Evolutionary conservation across 164 flowering plant species (phyloP).

Genomic region (Sedum album): DNA sequence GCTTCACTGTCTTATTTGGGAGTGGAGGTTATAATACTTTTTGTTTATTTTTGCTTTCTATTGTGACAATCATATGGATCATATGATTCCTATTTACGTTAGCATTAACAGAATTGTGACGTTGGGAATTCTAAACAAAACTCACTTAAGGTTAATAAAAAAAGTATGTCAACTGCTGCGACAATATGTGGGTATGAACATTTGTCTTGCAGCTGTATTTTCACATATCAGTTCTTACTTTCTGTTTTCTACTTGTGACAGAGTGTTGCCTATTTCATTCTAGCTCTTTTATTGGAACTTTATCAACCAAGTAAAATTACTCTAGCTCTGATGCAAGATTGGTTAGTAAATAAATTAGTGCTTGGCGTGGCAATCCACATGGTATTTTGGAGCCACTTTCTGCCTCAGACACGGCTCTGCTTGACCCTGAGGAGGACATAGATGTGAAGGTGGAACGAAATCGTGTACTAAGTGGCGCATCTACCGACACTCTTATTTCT

Average conservation of each 20-base stretch:
- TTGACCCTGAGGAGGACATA: conserved; percentile 57
- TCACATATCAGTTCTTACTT: conserved; percentile 8
- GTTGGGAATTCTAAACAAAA: background rate
- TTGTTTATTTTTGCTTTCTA: background rate
- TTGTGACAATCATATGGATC: background rate
- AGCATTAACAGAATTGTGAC: background rate
- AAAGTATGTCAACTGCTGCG: background rate
- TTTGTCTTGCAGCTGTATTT: conserved; percentile 5
- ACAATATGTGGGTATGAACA: background rate
- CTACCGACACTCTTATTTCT: conserved; percentile 54
- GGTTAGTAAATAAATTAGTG: conserved; percentile 27
- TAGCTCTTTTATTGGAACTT: conserved; percentile 68
- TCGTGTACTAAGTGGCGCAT: conserved; percentile 77
- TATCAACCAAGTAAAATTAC: conserved; percentile 42
- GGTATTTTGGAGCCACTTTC: conserved; percentile 55
- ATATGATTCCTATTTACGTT: background rate
- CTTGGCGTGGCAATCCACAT: conserved; percentile 10
- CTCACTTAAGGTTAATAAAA: background rate
- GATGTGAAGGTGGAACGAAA: conserved; percentile 82
- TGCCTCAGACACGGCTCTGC: conserved; percentile 27
- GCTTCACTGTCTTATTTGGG: conserved; percentile 79
- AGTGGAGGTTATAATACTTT: conserved; percentile 46
- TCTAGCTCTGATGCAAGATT: conserved; percentile 20
- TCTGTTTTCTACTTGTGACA: conserved; percentile 26
- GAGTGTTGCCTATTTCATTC: conserved; percentile 59